Conservation (phyloP, 768 basidiomycete species). For the Mycena albidolilacea region DNA sequence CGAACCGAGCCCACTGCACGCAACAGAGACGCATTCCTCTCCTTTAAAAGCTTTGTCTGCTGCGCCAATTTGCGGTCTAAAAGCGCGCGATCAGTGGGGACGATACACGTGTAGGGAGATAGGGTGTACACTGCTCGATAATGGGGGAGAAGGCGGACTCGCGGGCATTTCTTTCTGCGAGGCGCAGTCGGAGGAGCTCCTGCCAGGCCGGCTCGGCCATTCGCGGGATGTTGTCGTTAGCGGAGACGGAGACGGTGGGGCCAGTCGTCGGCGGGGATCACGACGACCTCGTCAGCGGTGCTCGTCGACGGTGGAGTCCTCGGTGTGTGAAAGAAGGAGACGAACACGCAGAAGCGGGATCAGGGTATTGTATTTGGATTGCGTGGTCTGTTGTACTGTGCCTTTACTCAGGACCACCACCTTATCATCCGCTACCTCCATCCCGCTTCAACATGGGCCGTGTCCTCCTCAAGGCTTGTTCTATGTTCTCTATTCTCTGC, state of each 20-base stretch:
- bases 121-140: constrained; percentile 90
- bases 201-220: constrained; percentile 93
- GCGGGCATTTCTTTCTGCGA: constrained; percentile 86
- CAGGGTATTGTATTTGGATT: not conserved
- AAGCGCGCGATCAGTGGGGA: constrained; percentile 33
- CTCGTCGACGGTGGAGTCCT: not conserved
- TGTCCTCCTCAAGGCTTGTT: constrained; percentile 84
- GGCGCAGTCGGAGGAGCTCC: constrained; percentile 82
- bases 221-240: constrained; percentile 5
- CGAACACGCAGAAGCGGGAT: not conserved
- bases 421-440: constrained; percentile 32
- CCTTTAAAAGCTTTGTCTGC: constrained; percentile 92
- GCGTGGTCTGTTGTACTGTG: constrained; percentile 14
- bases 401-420: constrained; percentile 31
- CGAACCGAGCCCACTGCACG: constrained; percentile 86
- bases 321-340: no score
- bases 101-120: constrained; percentile 34
- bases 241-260: no score
- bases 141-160: constrained; percentile 87
- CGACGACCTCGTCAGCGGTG: no score
- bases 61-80: constrained; percentile 93
- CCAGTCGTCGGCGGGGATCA: no score
- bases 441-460: constrained; percentile 74
- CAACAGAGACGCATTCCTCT: constrained; percentile 91
- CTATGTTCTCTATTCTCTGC: not conserved